Evolutionary conservation across 2,329 filamentous ascomycete species (phyloP).

Genomic region (Colletotrichum brevisporum): DNA sequence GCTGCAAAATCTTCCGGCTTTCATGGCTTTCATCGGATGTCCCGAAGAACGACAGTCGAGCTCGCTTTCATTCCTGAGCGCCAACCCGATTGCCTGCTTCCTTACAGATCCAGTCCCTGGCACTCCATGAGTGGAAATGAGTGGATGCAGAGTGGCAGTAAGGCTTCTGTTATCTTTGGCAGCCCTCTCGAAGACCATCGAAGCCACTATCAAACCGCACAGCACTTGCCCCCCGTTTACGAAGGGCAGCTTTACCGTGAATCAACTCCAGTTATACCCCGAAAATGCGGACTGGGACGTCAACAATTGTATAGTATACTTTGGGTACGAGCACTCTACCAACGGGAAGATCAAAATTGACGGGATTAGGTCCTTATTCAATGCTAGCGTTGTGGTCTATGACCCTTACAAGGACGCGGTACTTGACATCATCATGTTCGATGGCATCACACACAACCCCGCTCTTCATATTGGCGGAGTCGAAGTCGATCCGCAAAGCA

Average conservation of each 20-base stretch:
- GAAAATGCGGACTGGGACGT: slow-evolving; percentile 54
- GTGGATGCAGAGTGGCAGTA: no score
- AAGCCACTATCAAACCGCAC: not conserved
- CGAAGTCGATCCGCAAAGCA: slow-evolving; percentile 35
- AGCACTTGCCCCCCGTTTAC: slow-evolving; percentile 41
- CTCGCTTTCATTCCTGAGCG: no score
- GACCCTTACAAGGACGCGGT: slow-evolving; percentile 41
- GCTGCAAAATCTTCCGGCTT: no score
- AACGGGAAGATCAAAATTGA: not conserved
- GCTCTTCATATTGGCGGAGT: slow-evolving; percentile 42
- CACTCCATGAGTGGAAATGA: not conserved
- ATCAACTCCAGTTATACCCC: slow-evolving; percentile 52
- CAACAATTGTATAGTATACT: slow-evolving; percentile 49
- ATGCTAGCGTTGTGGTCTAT: slow-evolving; percentile 43
- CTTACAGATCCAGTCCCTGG: no score
- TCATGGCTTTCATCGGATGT: no score
- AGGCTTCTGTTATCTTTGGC: not conserved
- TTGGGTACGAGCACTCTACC: slow-evolving; percentile 44
- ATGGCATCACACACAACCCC: slow-evolving; percentile 38
- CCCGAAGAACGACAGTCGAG: no score
- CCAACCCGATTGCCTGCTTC: no score
- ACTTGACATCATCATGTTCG: slow-evolving; percentile 40
- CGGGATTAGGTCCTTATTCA: slow-evolving; percentile 39
- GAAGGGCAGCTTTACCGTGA: slow-evolving; percentile 44
- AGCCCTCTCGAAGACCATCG: not conserved